Conservation (phyloP, 169 alveolate species). For the Plasmodium cynomolgi region DNA sequence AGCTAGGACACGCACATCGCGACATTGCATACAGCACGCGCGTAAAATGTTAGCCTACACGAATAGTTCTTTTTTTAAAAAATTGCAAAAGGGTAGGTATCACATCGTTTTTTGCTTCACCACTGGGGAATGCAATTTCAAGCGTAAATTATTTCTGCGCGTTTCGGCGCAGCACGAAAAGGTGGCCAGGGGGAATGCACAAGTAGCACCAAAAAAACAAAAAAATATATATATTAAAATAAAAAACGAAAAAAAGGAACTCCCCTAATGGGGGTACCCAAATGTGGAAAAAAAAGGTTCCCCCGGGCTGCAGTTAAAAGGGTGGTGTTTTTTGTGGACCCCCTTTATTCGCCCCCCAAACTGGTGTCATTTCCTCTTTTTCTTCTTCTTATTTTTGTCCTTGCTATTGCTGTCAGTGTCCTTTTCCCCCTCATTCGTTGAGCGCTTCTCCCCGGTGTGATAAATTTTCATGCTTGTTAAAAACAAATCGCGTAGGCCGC, state of each 20-base stretch:
- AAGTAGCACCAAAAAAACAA: background rate
- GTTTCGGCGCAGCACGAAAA: background rate
- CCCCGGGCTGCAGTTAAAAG: background rate
- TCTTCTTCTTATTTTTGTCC: constrained; percentile 31
- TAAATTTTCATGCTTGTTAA: constrained; percentile 83
- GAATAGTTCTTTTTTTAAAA: background rate
- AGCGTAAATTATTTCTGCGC: constrained; percentile 16
- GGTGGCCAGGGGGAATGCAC: background rate
- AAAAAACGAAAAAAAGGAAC: background rate
- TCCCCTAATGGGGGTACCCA: background rate
- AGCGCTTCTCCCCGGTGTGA: background rate
- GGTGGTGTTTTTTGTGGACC: background rate
- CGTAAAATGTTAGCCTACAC: background rate
- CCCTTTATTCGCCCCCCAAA: background rate
- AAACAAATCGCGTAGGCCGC: constrained; percentile 78
- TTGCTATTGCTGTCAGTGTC: background rate
- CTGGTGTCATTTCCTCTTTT: background rate
- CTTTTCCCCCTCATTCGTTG: constrained; percentile 1
- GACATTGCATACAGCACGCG: background rate
- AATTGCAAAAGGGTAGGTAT: background rate
- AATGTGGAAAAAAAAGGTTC: background rate
- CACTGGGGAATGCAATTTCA: constrained; percentile 3
- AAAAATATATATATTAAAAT: background rate
- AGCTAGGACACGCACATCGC: background rate
- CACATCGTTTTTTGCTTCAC: background rate